Percentiles rank a stretch among this genome's conserved stretches.
Evolutionary conservation across 768 basidiomycete genomes (phyloP).

Genomic region (Trametes villosa): DNA sequence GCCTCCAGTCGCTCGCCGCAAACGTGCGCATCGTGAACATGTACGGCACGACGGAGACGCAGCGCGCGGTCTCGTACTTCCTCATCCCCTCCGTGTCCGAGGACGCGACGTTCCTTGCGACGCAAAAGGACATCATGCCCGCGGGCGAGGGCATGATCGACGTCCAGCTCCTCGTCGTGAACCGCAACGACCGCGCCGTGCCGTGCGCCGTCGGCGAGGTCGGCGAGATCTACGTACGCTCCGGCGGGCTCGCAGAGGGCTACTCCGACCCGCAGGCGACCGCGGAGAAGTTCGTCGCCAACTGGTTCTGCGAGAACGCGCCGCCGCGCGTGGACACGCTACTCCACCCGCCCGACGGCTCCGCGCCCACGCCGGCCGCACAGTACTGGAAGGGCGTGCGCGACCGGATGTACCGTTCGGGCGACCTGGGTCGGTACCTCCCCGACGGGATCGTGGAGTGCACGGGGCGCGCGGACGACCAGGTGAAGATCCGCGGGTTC

Average conservation of each 20-base stretch:
- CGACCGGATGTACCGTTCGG: conserved; percentile 97
- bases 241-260: conserved; percentile 93
- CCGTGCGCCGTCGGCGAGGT: conserved; percentile 95
- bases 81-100: conserved; percentile 81
- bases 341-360: conserved; percentile 53
- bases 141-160: conserved; percentile 98
- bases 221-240: conserved; percentile 98
- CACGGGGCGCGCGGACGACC: conserved; percentile 95
- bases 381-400: conserved; percentile 92
- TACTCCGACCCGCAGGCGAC: conserved; percentile 87
- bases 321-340: conserved; percentile 72
- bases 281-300: conserved; percentile 88
- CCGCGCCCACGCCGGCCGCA: conserved; percentile 69
- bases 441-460: conserved; percentile 95
- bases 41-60: conserved; percentile 99
- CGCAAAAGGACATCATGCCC: conserved; percentile 97
- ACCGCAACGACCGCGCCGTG: conserved; percentile 80
- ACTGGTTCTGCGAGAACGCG: conserved; percentile 77
- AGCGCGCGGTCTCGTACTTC: conserved; percentile 98
- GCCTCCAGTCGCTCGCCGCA: conserved; percentile 88
- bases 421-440: conserved; percentile 93
- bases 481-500: conserved; percentile 99
- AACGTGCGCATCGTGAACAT: conserved; percentile 98
- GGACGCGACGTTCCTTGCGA: conserved; percentile 89
- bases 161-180: conserved; percentile 96